Conservation (phyloP, 2,329 filamentous ascomycete species). For the Sarocladium strictum region DNA sequence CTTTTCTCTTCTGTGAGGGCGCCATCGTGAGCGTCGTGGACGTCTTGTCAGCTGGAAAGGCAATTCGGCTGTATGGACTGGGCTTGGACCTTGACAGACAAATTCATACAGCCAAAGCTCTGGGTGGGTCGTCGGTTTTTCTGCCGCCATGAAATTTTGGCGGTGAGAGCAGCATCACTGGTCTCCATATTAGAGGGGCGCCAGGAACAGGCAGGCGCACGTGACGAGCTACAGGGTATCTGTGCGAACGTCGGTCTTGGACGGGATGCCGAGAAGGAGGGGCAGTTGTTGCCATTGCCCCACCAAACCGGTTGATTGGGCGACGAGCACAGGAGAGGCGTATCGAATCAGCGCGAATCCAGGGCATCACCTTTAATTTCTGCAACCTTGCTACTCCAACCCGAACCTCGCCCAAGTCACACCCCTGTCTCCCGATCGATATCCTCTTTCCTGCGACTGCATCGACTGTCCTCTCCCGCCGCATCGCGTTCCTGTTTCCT, state of each 20-base stretch:
- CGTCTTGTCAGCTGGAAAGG: no score
- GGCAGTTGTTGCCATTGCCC: conserved; percentile 10
- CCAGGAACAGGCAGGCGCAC: not conserved
- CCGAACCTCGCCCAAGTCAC: not conserved
- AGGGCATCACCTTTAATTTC: conserved; percentile 19
- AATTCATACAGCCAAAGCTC: conserved; percentile 8
- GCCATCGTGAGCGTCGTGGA: conserved; percentile 31
- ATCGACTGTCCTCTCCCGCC: not conserved
- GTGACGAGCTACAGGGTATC: conserved; percentile 9
- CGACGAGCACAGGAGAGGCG: conserved; percentile 20
- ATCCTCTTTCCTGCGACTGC: not conserved
- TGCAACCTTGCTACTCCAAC: conserved; percentile 7
- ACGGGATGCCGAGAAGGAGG: not conserved
- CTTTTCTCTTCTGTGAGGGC: conserved; percentile 43
- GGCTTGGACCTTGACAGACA: not conserved
- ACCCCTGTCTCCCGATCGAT: not conserved
- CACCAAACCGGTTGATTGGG: conserved; percentile 33
- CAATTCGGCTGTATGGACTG: not conserved
- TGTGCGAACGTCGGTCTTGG: not conserved
- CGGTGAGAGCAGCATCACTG: conserved; percentile 17
- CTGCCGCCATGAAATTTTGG: conserved; percentile 26
- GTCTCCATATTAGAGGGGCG: not conserved
- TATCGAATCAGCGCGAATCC: conserved; percentile 16
- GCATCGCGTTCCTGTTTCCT: conserved; percentile 5
- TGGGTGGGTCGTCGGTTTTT: conserved; percentile 18